Evolutionary conservation across 345 rosid genomes (phyloP).

Genomic region (Arabidopsis arenosa): DNA sequence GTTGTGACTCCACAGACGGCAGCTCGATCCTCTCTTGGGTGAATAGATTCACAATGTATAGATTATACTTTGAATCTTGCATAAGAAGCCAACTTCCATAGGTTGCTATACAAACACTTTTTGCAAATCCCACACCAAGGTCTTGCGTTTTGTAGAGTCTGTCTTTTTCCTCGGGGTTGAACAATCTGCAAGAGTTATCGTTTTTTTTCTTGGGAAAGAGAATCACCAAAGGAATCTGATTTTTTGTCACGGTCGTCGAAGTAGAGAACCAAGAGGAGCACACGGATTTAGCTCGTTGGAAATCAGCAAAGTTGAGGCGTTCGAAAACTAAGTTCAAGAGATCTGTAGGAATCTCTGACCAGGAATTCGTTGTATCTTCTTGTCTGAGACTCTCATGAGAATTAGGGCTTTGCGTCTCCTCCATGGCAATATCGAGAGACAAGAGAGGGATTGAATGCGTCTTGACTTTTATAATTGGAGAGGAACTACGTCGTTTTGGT

Average conservation of each 20-base stretch:
- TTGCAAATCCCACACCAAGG: conserved; percentile 9
- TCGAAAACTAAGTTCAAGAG: background rate
- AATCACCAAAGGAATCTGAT: background rate
- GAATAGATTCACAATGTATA: conserved; percentile 16
- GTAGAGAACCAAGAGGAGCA: background rate
- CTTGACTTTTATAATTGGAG: too few relatives aligned
- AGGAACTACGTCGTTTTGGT: too few relatives aligned
- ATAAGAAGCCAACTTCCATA: conserved; percentile 17
- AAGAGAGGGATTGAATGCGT: too few relatives aligned
- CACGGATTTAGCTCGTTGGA: background rate
- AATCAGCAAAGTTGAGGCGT: background rate
- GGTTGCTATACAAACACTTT: conserved; percentile 2
- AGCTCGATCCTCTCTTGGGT: conserved; percentile 19
- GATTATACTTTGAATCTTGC: background rate
- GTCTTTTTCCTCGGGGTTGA: conserved; percentile 14
- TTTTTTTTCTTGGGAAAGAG: background rate
- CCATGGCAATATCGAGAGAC: too few relatives aligned
- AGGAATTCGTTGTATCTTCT: background rate
- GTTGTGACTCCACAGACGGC: background rate
- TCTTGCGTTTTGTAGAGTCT: background rate
- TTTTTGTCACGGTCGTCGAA: background rate
- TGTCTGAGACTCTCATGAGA: too few relatives aligned
- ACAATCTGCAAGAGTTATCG: background rate
- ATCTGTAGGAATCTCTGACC: background rate
- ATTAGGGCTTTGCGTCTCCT: too few relatives aligned